Evolutionary conservation across 116 monocot genomes (phyloP).

Genomic region (Thalassia testudinum): DNA sequence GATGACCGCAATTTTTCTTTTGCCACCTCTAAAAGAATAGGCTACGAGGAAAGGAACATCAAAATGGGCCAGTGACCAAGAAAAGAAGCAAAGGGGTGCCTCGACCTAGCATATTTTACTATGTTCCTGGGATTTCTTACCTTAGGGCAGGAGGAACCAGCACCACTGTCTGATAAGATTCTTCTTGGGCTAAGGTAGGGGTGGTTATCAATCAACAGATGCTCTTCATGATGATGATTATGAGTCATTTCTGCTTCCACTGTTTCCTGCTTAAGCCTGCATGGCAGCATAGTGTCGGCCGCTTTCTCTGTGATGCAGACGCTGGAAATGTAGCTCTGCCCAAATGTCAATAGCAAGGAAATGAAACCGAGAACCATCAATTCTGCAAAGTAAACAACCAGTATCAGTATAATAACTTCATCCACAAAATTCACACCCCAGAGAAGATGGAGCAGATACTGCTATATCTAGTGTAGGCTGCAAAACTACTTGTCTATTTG

Average conservation of each 20-base stretch:
- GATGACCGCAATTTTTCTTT: too few species aligned
- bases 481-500: too few species aligned
- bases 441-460: too few species aligned
- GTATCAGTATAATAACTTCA: too few species aligned
- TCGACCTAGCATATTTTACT: too few species aligned
- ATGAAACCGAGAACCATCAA: slow-evolving; percentile 51
- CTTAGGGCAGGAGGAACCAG: slow-evolving; percentile 16
- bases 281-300: slow-evolving; percentile 41
- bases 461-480: too few species aligned
- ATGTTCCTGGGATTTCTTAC: slow-evolving; percentile 17
- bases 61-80: too few species aligned
- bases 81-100: too few species aligned
- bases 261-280: slow-evolving; percentile 1
- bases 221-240: slow-evolving; percentile 18
- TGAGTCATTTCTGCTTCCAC: slow-evolving; percentile 4
- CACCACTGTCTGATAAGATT: slow-evolving; percentile 10
- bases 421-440: too few species aligned
- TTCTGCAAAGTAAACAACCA: slow-evolving; percentile 19
- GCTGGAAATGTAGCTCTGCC: slow-evolving; percentile 20
- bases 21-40: too few species aligned
- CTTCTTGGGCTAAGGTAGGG: slow-evolving; percentile 9
- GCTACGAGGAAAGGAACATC: too few species aligned
- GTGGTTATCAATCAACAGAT: not conserved
- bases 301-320: slow-evolving; percentile 33
- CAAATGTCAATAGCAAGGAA: slow-evolving; percentile 39